These are phyloP conservation scores for Fusarium fracticaudum DNA, from an alignment of 2,329 filamentous ascomycete genomes.

Conservation along the genomic window DNA sequence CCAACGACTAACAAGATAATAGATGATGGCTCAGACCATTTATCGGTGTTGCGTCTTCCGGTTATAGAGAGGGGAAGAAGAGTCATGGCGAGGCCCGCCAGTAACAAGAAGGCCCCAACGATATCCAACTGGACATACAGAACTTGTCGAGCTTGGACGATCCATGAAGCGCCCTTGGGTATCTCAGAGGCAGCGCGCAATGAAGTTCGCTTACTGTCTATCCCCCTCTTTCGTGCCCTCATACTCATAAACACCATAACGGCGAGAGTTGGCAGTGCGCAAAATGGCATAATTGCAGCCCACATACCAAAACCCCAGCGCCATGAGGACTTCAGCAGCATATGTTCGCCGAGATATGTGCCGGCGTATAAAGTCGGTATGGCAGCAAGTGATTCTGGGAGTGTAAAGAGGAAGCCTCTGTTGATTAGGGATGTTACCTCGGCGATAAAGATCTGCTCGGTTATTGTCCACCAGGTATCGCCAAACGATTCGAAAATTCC, in stretches of 20 bases:
- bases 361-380: conserved; percentile 22
- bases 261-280: neutral
- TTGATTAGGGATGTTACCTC: conserved; percentile 21
- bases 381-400: conserved; percentile 13
- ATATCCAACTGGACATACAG: conserved; percentile 1
- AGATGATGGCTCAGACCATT: conserved; percentile 6
- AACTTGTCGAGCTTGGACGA: neutral
- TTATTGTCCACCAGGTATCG: conserved; percentile 23
- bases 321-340: conserved; percentile 11
- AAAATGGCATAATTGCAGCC: conserved; percentile 11
- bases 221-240: neutral
- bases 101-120: conserved; percentile 4
- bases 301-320: conserved; percentile 27
- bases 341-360: conserved; percentile 22
- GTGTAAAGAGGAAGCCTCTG: conserved; percentile 10
- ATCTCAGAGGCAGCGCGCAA: neutral
- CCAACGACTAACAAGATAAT: conserved; percentile 34
- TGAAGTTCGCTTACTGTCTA: neutral
- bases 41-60: conserved; percentile 1
- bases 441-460: conserved; percentile 24
- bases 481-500: conserved; percentile 24
- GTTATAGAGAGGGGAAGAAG: conserved; percentile 17
- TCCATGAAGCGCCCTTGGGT: neutral
- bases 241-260: conserved; percentile 9
- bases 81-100: conserved; percentile 15